phyloP scores from a whole-genome alignment of 768 basidiomycete genomes.

The Psilocybe subaeruginosa region DNA sequence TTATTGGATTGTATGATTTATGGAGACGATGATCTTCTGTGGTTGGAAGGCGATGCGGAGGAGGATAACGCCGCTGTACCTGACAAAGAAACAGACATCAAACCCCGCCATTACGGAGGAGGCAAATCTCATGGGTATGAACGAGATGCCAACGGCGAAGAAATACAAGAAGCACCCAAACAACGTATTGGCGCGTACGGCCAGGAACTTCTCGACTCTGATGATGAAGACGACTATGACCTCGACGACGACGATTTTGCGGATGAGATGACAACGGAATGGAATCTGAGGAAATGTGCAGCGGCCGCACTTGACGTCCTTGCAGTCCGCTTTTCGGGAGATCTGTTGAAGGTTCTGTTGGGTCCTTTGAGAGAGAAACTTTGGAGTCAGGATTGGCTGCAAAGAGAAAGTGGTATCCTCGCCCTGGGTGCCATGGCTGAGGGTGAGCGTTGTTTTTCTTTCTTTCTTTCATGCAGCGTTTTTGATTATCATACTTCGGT shows the following conservation, averaged over 20 bases:
- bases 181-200: constrained; percentile 68
- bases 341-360: constrained; percentile 86
- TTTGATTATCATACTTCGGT: neutral
- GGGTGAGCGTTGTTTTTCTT: constrained; percentile 52
- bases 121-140: constrained; percentile 85
- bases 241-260: constrained; percentile 91
- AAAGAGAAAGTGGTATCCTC: constrained; percentile 93
- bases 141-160: constrained; percentile 58
- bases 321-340: constrained; percentile 89
- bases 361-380: constrained; percentile 91
- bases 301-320: constrained; percentile 97
- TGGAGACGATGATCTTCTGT: constrained; percentile 93
- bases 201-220: constrained; percentile 80
- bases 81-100: constrained; percentile 95
- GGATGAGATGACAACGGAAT: constrained; percentile 96
- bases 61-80: constrained; percentile 78
- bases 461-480: neutral
- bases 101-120: constrained; percentile 85
- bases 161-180: constrained; percentile 38
- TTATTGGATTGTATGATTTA: constrained; percentile 98
- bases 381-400: constrained; percentile 91
- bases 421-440: constrained; percentile 99
- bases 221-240: constrained; percentile 89
- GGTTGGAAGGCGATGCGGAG: constrained; percentile 91
- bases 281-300: constrained; percentile 98